phyloP scores from a whole-genome alignment of 202 grass and related monocot genomes.

The Tripidium arundinaceum region DNA sequence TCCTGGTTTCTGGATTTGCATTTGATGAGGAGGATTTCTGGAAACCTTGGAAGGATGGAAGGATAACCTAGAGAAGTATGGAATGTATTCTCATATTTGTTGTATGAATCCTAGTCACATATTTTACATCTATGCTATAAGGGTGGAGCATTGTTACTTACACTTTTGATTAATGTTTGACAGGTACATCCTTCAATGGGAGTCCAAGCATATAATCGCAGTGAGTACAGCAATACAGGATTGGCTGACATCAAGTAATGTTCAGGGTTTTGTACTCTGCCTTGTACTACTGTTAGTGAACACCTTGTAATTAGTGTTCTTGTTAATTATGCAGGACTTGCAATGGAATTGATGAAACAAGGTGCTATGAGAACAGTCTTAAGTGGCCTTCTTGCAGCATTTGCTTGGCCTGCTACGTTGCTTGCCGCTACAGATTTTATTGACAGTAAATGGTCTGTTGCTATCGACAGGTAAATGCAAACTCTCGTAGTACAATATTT shows the following conservation, averaged over 20 bases:
- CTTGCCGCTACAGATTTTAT: constrained; percentile 89
- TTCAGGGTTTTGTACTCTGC: constrained; percentile 16
- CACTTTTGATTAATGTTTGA: constrained; percentile 17
- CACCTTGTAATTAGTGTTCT: neutral
- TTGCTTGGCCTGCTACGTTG: constrained; percentile 76
- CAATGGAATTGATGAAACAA: constrained; percentile 83
- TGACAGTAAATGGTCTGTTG: constrained; percentile 95
- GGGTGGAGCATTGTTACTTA: too few species aligned
- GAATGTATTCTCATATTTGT: constrained; percentile 17
- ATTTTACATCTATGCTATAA: too few species aligned
- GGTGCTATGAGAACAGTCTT: constrained; percentile 90
- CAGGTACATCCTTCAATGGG: constrained; percentile 89
- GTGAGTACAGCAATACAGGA: constrained; percentile 94
- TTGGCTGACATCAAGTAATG: constrained; percentile 96
- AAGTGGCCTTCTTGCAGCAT: constrained; percentile 68
- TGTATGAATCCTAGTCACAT: constrained; percentile 3
- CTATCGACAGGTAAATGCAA: constrained; percentile 82
- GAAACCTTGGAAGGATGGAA: constrained; percentile 86
- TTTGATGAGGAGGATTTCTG: constrained; percentile 85
- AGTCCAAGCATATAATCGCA: constrained; percentile 85
- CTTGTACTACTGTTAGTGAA: neutral
- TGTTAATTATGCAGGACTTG: constrained; percentile 48
- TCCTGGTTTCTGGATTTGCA: constrained; percentile 83
- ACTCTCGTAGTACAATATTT: neutral
- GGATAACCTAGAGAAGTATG: constrained; percentile 90